phyloP scores from a whole-genome alignment of 805 yeast species.

The Suhomyces canberraensis region DNA sequence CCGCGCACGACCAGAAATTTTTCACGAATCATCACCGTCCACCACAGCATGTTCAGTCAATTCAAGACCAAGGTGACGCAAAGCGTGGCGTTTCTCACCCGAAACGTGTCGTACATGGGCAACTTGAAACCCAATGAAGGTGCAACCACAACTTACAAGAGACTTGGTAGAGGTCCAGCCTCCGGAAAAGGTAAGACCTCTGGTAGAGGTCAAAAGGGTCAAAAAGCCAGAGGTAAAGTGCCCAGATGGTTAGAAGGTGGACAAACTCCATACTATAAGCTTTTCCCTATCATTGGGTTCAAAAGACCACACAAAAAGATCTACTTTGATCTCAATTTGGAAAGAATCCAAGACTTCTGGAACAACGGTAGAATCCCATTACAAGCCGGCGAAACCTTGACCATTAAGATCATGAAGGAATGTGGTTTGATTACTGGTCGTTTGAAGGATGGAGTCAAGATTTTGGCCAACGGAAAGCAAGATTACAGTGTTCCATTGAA shows the following conservation, averaged over 20 bases:
- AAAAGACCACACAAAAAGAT: constrained; percentile 57
- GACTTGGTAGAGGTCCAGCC: constrained; percentile 96
- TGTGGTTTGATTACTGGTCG: constrained; percentile 71
- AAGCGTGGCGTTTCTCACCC: constrained; percentile 1
- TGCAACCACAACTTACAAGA: constrained; percentile 57
- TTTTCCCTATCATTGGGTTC: constrained; percentile 88
- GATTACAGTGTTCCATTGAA: constrained; percentile 57
- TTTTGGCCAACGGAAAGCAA: constrained; percentile 63
- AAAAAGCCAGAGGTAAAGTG: constrained; percentile 88
- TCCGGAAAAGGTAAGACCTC: constrained; percentile 92
- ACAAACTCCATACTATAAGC: constrained; percentile 85
- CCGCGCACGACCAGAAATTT: constrained; percentile 7
- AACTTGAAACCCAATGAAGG: constrained; percentile 57
- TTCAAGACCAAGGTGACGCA: constrained; percentile 2
- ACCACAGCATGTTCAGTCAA: constrained; percentile 4
- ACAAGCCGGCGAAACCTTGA: constrained; percentile 58
- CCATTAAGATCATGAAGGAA: constrained; percentile 74
- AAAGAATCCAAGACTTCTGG: constrained; percentile 67
- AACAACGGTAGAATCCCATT: constrained; percentile 61
- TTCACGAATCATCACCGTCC: constrained; percentile 1
- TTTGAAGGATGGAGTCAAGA: constrained; percentile 74
- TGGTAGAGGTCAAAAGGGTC: constrained; percentile 98
- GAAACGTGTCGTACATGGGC: constrained; percentile 33
- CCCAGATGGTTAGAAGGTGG: constrained; percentile 98
- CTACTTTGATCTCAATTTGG: constrained; percentile 60